Conservation (phyloP, 2,329 filamentous ascomycete species). For the Mariannaea elegans region DNA sequence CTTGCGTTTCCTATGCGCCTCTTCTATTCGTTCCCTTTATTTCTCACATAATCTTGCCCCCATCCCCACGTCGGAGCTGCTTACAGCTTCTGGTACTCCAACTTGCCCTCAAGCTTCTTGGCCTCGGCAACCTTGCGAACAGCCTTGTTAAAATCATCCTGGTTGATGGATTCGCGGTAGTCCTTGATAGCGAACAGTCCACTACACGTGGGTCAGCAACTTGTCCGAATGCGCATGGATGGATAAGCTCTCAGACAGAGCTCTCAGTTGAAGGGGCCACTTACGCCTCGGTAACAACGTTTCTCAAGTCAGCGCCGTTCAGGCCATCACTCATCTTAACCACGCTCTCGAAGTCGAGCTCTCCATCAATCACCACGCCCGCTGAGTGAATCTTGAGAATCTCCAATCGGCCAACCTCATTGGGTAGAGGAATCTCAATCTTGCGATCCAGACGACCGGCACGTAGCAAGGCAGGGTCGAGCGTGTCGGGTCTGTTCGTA, state of each 20-base stretch:
- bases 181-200: slow-evolving; percentile 98
- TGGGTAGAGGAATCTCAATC: slow-evolving; percentile 96
- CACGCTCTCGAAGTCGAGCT: slow-evolving; percentile 98
- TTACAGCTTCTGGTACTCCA: slow-evolving; percentile 96
- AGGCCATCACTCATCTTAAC: slow-evolving; percentile 99
- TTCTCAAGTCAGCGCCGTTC: slow-evolving; percentile 96
- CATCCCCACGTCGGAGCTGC: not conserved
- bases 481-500: slow-evolving; percentile 94
- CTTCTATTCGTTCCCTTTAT: slow-evolving; percentile 14
- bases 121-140: slow-evolving; percentile 96
- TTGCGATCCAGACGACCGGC: slow-evolving; percentile 95
- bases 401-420: slow-evolving; percentile 94
- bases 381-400: slow-evolving; percentile 97
- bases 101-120: slow-evolving; percentile 98
- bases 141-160: slow-evolving; percentile 99
- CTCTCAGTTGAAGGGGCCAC: slow-evolving; percentile 48
- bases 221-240: not conserved
- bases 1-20: slow-evolving; percentile 28
- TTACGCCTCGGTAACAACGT: slow-evolving; percentile 98
- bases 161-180: slow-evolving; percentile 93
- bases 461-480: slow-evolving; percentile 91
- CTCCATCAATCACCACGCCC: slow-evolving; percentile 87
- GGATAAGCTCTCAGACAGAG: not conserved
- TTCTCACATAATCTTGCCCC: slow-evolving; percentile 17
- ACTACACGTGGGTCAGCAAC: slow-evolving; percentile 56